phyloP scores from a whole-genome alignment of 106 monocot species.

The Vanilla planifolia region DNA sequence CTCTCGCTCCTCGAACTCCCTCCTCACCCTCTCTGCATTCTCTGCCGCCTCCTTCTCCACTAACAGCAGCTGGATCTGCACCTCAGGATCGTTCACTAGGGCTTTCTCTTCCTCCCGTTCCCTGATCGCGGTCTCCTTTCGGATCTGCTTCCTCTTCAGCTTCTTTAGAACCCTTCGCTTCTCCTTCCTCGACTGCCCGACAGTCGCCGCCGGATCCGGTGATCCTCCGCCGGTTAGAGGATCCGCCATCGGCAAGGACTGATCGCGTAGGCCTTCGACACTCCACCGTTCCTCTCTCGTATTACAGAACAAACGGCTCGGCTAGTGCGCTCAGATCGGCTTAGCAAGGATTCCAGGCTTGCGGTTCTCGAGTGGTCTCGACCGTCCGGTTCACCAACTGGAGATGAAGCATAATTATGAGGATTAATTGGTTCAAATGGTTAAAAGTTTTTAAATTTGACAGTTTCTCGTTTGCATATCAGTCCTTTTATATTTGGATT shows the following conservation, averaged over 20 bases:
- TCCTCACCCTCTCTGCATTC: slow-evolving; percentile 48
- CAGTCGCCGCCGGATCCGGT: slow-evolving; percentile 3
- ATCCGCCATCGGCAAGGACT: slow-evolving; percentile 18
- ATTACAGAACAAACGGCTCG: no score
- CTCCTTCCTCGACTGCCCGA: slow-evolving; percentile 42
- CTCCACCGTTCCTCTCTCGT: no score
- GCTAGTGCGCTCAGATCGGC: no score
- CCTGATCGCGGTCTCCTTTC: slow-evolving; percentile 47
- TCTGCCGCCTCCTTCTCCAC: slow-evolving; percentile 65
- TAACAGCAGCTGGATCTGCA: slow-evolving; percentile 30
- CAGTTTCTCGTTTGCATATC: no score
- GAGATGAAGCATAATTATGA: no score
- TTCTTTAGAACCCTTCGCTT: slow-evolving; percentile 79
- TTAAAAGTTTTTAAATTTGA: no score
- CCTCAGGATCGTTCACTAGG: slow-evolving; percentile 57
- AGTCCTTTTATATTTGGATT: no score
- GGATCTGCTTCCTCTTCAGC: slow-evolving; percentile 65
- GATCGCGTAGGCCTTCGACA: not conserved
- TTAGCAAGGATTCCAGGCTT: no score
- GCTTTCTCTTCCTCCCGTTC: slow-evolving; percentile 59
- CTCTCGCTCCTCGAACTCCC: slow-evolving; percentile 81
- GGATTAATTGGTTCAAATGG: no score
- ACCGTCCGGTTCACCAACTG: no score
- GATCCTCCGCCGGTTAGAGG: slow-evolving; percentile 1
- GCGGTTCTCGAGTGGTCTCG: no score